A percentile compares a stretch with the other conserved stretches of the same genome.
Evolutionary conservation across 2,329 filamentous ascomycete species (phyloP).

Genomic region (Dactylellina leptospora): DNA sequence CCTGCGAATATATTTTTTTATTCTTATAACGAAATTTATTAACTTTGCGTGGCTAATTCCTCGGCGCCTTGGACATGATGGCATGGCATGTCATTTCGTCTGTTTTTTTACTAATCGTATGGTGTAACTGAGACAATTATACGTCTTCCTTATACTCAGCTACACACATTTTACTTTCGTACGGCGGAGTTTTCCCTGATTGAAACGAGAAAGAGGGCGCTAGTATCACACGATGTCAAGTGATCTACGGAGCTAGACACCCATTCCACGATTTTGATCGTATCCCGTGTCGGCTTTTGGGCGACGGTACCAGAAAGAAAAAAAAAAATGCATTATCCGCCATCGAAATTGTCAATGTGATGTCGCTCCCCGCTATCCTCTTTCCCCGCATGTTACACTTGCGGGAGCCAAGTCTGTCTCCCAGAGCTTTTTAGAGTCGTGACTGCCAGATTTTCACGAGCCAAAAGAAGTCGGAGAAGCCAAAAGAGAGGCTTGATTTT

Average conservation of each 20-base stretch:
- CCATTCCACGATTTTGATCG: conserved; percentile 15
- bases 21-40: conserved; percentile 1
- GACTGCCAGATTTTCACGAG: conserved; percentile 16
- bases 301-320: conserved; percentile 4
- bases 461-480: background rate
- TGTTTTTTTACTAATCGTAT: conserved; percentile 39
- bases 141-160: background rate
- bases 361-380: background rate
- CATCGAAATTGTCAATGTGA: background rate
- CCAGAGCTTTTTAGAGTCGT: background rate
- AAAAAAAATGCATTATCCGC: background rate
- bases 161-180: background rate
- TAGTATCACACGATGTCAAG: conserved; percentile 49
- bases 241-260: conserved; percentile 39
- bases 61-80: conserved; percentile 6
- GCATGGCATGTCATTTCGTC: conserved; percentile 4
- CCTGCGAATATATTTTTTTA: conserved; percentile 5
- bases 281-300: conserved; percentile 5
- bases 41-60: conserved; percentile 16
- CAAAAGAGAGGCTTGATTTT: background rate
- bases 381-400: conserved; percentile 6
- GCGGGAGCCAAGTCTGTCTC: conserved; percentile 1
- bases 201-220: background rate
- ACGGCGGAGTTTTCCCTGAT: conserved; percentile 1
- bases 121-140: conserved; percentile 43